A percentile compares a stretch with the other conserved stretches of the same genome.
phyloP scores from a whole-genome alignment of 306 rosid species.

The Quercus glauca region DNA sequence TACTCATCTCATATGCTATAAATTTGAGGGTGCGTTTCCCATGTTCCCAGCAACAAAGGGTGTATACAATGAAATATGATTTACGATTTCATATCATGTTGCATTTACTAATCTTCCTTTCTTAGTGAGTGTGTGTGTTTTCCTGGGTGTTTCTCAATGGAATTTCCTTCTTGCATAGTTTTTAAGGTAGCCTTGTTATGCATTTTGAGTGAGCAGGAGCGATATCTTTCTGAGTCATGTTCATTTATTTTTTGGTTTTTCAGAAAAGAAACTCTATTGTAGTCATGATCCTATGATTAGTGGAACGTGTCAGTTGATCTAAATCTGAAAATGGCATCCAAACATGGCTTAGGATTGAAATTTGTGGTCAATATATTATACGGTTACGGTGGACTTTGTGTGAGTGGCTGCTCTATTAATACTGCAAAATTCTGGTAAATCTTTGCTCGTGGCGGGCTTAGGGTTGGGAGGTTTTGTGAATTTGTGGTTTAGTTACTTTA shows the following conservation, averaged over 20 bases:
- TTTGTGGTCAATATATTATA: background rate
- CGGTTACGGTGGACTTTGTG: background rate
- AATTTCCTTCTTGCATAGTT: background rate
- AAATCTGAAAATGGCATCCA: background rate
- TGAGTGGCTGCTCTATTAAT: background rate
- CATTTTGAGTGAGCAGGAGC: constrained; percentile 1
- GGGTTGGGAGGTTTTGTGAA: no score
- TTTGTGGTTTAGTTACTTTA: no score
- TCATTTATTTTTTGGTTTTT: background rate
- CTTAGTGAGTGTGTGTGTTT: background rate
- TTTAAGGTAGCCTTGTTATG: background rate
- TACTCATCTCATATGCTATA: constrained; percentile 95
- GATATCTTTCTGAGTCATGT: background rate
- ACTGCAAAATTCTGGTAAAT: background rate
- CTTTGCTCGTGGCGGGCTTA: background rate
- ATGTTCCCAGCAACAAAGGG: background rate
- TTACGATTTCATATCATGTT: background rate
- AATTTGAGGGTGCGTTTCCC: constrained; percentile 75
- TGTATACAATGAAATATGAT: background rate
- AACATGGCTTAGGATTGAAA: background rate
- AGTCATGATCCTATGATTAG: background rate
- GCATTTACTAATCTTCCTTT: background rate
- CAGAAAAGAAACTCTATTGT: background rate
- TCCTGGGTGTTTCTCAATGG: background rate
- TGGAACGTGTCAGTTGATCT: background rate